Base-by-base conservation (phyloP, 441 rosid species). In the Gossypium lobatum region DNA sequence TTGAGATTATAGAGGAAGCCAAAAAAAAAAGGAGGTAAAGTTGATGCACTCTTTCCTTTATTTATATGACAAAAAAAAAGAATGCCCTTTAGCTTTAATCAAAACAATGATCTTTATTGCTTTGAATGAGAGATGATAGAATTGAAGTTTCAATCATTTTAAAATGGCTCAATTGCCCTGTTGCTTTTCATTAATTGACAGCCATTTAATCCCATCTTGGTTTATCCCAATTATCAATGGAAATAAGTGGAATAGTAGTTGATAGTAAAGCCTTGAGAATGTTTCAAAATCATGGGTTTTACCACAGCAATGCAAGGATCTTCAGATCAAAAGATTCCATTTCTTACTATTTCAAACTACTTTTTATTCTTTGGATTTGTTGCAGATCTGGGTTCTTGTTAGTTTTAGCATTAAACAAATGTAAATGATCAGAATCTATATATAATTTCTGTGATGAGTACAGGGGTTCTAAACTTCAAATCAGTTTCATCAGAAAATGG, bases 81-180 rank as follows among this genome's bases (percentile, higher is more conserved):
- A 85, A 74, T 85, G 54, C 81, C 87, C 89, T 85, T 83, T 62
- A 72, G 61, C 94, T 87, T 89, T 89, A 83, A 85, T 76, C 85
- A 87, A 84, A 79, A 75, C 61, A 55, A 55, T 20, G 61, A 55
- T 55, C 61, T 55, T 55, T 55, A 20, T 55, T 20, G 14, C 14
- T 55, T 55, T 55, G 28, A 55, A 20, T 55, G 61, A 20, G 25
- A 55, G 61, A 55, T 55, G 62, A 58, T 78, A 86, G 72, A 76
- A 70, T 81, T 81, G 79, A 82, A 77, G 82, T 85, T 85, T 83
- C 83, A 80, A 76, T 75, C 65, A 66, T 79, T 76, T 73, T 3
- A 76, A 83, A 78, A 77, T 87, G 75, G 81, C 73, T 76, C 25
- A 77, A 75, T 66, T 80, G 73, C 80, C 81, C 85, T 73, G 76